These are phyloP conservation scores for Claviceps sp. DNA, from an alignment of 2,329 filamentous ascomycete species.

Conservation along the genomic window DNA sequence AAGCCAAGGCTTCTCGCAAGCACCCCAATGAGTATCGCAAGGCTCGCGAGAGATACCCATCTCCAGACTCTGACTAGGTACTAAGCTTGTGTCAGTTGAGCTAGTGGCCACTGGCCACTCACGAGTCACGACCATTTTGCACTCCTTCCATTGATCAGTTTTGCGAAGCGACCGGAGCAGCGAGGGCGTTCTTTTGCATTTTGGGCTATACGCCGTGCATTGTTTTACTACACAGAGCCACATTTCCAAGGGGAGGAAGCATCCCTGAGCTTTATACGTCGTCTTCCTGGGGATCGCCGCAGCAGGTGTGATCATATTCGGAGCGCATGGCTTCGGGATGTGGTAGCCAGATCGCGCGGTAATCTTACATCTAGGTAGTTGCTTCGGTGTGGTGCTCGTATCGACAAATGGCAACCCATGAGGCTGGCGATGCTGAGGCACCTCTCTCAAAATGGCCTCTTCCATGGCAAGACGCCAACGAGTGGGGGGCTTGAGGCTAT, in stretches of 20 bases:
- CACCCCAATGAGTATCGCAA: constrained; percentile 57
- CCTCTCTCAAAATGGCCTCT: constrained; percentile 12
- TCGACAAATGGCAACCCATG: constrained; percentile 14
- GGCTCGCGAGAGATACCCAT: constrained; percentile 53
- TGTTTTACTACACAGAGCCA: too few relatives aligned
- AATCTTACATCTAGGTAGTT: constrained; percentile 21
- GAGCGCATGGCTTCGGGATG: too few relatives aligned
- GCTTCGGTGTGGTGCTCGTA: constrained; percentile 27
- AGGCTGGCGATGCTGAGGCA: constrained; percentile 14
- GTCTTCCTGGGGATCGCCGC: too few relatives aligned
- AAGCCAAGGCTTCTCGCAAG: constrained; percentile 58
- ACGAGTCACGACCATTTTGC: neutral
- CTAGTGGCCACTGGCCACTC: constrained; percentile 8
- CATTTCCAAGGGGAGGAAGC: too few relatives aligned
- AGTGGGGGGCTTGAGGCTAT: constrained; percentile 20
- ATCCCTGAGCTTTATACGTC: too few relatives aligned
- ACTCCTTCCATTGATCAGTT: neutral
- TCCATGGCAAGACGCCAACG: constrained; percentile 11
- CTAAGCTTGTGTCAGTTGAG: constrained; percentile 20
- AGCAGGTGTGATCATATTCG: too few relatives aligned
- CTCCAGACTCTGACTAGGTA: constrained; percentile 38
- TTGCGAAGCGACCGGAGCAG: neutral
- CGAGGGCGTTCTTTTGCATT: too few relatives aligned
- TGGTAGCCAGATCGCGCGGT: constrained; percentile 12
- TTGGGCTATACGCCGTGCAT: too few relatives aligned